phyloP scores from a whole-genome alignment of 1,284 basidiomycete species.

The Trichosporon sp. region DNA sequence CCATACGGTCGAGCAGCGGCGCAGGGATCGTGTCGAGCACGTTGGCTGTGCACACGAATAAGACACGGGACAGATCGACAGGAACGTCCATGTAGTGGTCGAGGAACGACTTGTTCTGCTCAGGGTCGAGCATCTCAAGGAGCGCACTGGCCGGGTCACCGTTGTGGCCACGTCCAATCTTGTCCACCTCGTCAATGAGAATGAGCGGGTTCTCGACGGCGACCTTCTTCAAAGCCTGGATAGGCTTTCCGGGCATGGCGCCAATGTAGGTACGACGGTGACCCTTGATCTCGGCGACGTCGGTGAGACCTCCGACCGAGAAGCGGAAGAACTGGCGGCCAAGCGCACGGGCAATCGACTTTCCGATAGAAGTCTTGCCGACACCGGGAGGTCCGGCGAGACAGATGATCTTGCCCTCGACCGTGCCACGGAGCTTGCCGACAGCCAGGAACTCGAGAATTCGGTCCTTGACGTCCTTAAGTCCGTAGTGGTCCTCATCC shows the following conservation, averaged over 20 bases:
- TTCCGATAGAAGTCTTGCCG: slow-evolving; percentile 91
- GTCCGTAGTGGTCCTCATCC: slow-evolving; percentile 95
- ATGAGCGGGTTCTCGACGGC: slow-evolving; percentile 96
- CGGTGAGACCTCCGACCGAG: slow-evolving; percentile 93
- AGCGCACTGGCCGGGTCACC: slow-evolving; percentile 94
- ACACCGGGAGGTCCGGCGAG: slow-evolving; percentile 96
- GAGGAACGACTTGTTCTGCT: slow-evolving; percentile 92
- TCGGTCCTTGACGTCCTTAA: slow-evolving; percentile 93
- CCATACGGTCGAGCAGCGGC: slow-evolving; percentile 94
- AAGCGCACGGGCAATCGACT: slow-evolving; percentile 64
- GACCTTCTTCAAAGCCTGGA: slow-evolving; percentile 94
- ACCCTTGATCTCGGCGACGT: slow-evolving; percentile 99
- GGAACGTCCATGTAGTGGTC: slow-evolving; percentile 99
- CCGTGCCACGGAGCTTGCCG: slow-evolving; percentile 91
- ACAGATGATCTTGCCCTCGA: slow-evolving; percentile 98
- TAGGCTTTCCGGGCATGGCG: slow-evolving; percentile 95
- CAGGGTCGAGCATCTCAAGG: slow-evolving; percentile 95
- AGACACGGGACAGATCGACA: slow-evolving; percentile 90
- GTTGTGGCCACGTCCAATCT: slow-evolving; percentile 86
- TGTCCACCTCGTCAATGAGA: slow-evolving; percentile 97
- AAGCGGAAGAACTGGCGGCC: slow-evolving; percentile 63
- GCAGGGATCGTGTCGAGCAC: slow-evolving; percentile 94
- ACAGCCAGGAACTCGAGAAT: slow-evolving; percentile 98
- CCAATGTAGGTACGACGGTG: slow-evolving; percentile 96
- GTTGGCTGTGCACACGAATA: slow-evolving; percentile 98